phyloP scores from a whole-genome alignment of 75 land plant species.

The Ceratopteris richardii region DNA sequence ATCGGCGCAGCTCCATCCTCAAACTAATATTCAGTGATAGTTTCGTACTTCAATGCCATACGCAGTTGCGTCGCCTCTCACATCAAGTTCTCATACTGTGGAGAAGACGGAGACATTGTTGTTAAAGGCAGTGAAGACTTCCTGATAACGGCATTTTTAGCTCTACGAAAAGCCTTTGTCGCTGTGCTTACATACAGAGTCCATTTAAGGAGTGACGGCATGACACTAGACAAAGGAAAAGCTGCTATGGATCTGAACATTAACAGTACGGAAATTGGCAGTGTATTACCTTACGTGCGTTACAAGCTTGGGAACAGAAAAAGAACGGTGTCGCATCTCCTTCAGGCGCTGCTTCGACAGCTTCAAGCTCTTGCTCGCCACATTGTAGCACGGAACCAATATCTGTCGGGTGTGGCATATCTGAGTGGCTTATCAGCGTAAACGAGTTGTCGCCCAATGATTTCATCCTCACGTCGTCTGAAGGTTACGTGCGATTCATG shows the following conservation, averaged over 20 bases:
- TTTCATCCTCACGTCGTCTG: neutral
- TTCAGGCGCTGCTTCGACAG: no score
- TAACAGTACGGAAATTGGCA: no score
- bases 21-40: no score
- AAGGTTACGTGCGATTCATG: neutral
- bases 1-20: no score
- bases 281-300: no score
- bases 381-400: neutral
- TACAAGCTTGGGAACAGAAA: no score
- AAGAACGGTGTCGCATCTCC: no score
- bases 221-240: neutral
- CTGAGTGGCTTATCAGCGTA: neutral
- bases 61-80: neutral
- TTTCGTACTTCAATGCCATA: no score
- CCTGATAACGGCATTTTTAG: neutral
- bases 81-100: neutral
- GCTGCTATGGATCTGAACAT: no score
- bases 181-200: neutral
- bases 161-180: neutral
- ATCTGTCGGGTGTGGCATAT: neutral
- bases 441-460: neutral
- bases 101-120: neutral
- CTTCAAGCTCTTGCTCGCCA: no score
- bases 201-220: neutral
- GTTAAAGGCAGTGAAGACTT: neutral